Base-by-base conservation (phyloP, 192 early-diverging fungal species). In the Coemansia sp. region DNA sequence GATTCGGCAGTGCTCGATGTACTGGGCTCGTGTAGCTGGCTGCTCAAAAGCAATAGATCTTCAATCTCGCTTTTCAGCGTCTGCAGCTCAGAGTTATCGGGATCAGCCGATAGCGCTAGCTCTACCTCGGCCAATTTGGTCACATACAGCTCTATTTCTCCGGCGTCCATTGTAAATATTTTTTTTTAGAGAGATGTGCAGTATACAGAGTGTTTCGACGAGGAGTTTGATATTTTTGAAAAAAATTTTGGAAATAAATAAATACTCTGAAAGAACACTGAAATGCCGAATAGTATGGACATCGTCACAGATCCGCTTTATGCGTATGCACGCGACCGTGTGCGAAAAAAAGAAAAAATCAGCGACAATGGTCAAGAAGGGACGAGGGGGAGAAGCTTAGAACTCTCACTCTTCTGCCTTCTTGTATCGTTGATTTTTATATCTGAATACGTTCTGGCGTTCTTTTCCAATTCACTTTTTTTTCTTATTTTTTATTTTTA, bases 81-180 rank as follows among this genome's bases (percentile, higher is more conserved):
- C 59, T 63, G 76, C n/a, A 83, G 80, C 59, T 83, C 80, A 5
- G 52, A 63, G 70, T 75, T 83, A 27, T 46, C 38, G 7, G 80
- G 80, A 43, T 83, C 80, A 2, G 75, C 73, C 13, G 72, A 71
- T 4, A 83, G 69, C 12, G 80, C 80, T 11, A 83, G 75, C 67
- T 83, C 75, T 3, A 83, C 80, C 38, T 83, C 80, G 47, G 62
- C 43, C 3, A 83, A 66, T 46, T 78, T 75, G 52, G 76, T 77
- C 24, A 47, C 33, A 59, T 83, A 83, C n/a, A 67, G 16, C 27
- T 75, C 80, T 46, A 83, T 68, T 38, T 83, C 80, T 18, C 54
- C 43, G 15, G 76, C 65, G 42, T 83, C 80, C 80, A 83, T 83
- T 24, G n/a, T 43, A 61, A 47, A 16, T 57, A 18, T 60, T 34